These are phyloP conservation scores for Crithidia fasciculata DNA, from an alignment of 208 protist genomes.

Conservation along the genomic window DNA sequence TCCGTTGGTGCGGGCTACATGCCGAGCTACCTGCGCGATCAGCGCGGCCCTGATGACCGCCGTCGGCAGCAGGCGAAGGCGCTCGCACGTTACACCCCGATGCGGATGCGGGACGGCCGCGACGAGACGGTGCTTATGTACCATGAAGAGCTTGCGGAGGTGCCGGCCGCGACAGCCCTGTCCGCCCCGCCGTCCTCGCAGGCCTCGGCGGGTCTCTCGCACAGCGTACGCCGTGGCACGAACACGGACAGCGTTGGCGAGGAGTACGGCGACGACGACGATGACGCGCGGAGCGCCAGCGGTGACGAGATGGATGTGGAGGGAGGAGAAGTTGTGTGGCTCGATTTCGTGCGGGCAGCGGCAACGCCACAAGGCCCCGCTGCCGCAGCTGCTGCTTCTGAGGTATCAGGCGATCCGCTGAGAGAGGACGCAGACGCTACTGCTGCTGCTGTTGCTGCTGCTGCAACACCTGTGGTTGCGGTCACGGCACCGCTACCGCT, in stretches of 20 bases:
- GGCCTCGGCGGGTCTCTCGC: background rate
- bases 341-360: slow-evolving; percentile 27
- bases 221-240: background rate
- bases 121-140: slow-evolving; percentile 26
- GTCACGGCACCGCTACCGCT: background rate
- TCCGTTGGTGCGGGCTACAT: slow-evolving; percentile 48
- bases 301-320: background rate
- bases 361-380: background rate
- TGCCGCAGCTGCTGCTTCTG: background rate
- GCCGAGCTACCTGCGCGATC: slow-evolving; percentile 35
- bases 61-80: slow-evolving; percentile 22
- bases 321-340: slow-evolving; percentile 18
- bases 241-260: too few relatives aligned
- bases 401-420: too few relatives aligned
- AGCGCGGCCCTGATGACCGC: slow-evolving; percentile 46
- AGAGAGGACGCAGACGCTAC: too few relatives aligned
- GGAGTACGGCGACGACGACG: too few relatives aligned
- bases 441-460: background rate
- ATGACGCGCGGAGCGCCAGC: background rate
- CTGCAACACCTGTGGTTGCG: background rate
- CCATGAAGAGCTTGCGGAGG: slow-evolving; percentile 19
- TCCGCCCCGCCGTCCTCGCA: background rate
- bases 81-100: slow-evolving; percentile 16
- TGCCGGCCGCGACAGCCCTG: background rate
- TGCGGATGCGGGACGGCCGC: slow-evolving; percentile 22